Conservation (phyloP, 2,329 filamentous ascomycete genomes). For the Rhinocladiella mackenziei region DNA sequence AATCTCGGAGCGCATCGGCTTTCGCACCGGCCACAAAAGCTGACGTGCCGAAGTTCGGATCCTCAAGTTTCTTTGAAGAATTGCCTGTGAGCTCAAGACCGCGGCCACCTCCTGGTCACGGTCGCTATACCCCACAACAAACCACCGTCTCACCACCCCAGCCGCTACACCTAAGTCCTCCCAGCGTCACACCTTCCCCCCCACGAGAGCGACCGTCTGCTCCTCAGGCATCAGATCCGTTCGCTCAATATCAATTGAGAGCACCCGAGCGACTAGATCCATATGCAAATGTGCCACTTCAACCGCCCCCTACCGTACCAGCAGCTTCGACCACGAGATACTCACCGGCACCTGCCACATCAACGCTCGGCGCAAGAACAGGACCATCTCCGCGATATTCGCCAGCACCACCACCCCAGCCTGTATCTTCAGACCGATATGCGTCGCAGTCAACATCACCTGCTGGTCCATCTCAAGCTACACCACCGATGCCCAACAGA, state of each 20-base stretch:
- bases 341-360: slow-evolving; percentile 44
- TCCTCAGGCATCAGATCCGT: slow-evolving; percentile 27
- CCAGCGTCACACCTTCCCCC: slow-evolving; percentile 26
- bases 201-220: slow-evolving; percentile 33
- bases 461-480: slow-evolving; percentile 27
- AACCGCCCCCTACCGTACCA: slow-evolving; percentile 35
- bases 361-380: slow-evolving; percentile 32
- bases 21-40: slow-evolving; percentile 11
- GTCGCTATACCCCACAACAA: slow-evolving; percentile 40
- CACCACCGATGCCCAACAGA: slow-evolving; percentile 33
- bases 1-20: slow-evolving; percentile 17
- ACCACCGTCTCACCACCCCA: slow-evolving; percentile 25
- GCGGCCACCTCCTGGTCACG: slow-evolving; percentile 49
- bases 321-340: slow-evolving; percentile 41
- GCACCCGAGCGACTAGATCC: slow-evolving; percentile 35
- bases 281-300: slow-evolving; percentile 31
- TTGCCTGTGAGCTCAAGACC: slow-evolving; percentile 61
- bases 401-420: slow-evolving; percentile 41
- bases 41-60: slow-evolving; percentile 23
- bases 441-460: slow-evolving; percentile 27
- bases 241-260: slow-evolving; percentile 33
- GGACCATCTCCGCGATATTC: slow-evolving; percentile 43
- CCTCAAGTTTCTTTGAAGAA: slow-evolving; percentile 69
- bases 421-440: slow-evolving; percentile 24
- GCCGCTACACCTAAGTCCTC: slow-evolving; percentile 26